phyloP scores from a whole-genome alignment of 495 filamentous ascomycete genomes.

The Xylaria venustula region DNA sequence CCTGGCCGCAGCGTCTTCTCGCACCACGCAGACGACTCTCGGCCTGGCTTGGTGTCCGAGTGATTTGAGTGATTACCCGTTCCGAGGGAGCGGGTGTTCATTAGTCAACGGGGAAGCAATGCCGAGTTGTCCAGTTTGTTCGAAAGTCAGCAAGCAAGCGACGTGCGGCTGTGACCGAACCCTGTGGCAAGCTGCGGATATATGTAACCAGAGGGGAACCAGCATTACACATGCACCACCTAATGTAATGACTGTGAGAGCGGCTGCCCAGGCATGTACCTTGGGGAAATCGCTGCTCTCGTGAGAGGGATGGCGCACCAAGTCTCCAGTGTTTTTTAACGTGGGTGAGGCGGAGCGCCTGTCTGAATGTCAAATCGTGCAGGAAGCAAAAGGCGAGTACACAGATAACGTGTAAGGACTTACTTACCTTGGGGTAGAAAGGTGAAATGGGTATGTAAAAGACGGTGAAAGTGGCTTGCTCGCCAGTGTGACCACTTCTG shows the following conservation, averaged over 20 bases:
- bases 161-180: constrained; percentile 11
- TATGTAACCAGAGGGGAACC: constrained; percentile 9
- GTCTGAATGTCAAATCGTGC: too few species aligned
- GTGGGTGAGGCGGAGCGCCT: background rate
- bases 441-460: background rate
- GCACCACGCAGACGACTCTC: background rate
- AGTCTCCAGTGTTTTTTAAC: background rate
- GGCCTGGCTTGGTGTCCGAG: background rate
- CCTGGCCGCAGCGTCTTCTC: background rate
- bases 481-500: background rate
- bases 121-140: constrained; percentile 11
- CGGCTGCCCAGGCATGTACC: background rate
- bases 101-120: constrained; percentile 11
- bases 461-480: background rate
- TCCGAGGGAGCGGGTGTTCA: constrained; percentile 3
- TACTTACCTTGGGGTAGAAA: background rate
- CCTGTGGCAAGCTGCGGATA: constrained; percentile 6
- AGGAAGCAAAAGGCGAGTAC: background rate
- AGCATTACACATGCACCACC: constrained; percentile 13
- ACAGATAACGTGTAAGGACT: background rate
- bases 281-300: background rate
- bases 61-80: constrained; percentile 3
- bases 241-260: background rate
- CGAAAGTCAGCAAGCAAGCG: background rate
- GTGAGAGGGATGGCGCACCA: background rate